These are phyloP conservation scores for Gentiana macrophylla DNA, from an alignment of 257 asterid genomes.

Conservation along the genomic window DNA sequence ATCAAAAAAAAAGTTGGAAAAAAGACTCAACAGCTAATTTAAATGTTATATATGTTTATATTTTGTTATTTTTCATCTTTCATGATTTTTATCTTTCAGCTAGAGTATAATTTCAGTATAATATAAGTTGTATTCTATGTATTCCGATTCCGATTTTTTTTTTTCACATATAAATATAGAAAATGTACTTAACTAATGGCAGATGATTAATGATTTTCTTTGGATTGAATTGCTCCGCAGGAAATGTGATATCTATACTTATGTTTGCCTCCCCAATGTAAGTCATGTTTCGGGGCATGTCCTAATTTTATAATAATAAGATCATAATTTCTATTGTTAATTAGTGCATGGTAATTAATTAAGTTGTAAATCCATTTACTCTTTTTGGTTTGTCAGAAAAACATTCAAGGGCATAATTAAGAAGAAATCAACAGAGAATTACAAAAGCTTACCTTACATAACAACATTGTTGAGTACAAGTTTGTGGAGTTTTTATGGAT, in stretches of 20 bases:
- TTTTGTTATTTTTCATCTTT: too few species aligned
- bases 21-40: too few species aligned
- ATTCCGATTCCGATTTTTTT: too few species aligned
- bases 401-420: slow-evolving; percentile 31
- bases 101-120: too few species aligned
- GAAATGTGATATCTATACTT: slow-evolving; percentile 42
- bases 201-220: not conserved
- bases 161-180: too few species aligned
- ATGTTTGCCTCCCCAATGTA: slow-evolving; percentile 46
- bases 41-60: too few species aligned
- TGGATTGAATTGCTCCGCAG: slow-evolving; percentile 17
- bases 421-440: slow-evolving; percentile 51
- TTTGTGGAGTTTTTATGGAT: slow-evolving; percentile 55
- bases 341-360: not conserved
- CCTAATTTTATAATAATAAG: not conserved
- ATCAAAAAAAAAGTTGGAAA: too few species aligned
- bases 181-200: too few species aligned
- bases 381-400: slow-evolving; percentile 20
- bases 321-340: not conserved
- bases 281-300: slow-evolving; percentile 7
- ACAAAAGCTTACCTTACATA: slow-evolving; percentile 45
- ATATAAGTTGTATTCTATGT: too few species aligned
- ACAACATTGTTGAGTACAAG: slow-evolving; percentile 44
- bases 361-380: not conserved
- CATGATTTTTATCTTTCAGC: too few species aligned